These are phyloP conservation scores for Neurospora hispaniola DNA, from an alignment of 495 filamentous ascomycete species.

Conservation along the genomic window DNA sequence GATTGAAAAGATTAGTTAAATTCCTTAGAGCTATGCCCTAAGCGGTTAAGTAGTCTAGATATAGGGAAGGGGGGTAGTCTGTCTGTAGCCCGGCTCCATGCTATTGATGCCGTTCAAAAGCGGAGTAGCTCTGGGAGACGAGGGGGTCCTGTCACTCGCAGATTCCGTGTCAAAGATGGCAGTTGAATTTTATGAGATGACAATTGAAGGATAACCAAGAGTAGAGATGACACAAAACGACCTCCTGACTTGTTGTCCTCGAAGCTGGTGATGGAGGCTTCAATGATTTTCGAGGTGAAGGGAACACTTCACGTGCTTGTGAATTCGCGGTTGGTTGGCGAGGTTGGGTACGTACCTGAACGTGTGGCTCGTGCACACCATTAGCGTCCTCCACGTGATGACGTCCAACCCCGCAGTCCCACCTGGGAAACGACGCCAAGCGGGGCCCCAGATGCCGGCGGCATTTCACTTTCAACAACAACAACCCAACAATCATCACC, in stretches of 20 bases:
- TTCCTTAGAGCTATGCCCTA: no score
- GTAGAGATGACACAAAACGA: no score
- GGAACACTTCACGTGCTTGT: not conserved
- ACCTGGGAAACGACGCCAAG: not conserved
- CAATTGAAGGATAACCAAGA: no score
- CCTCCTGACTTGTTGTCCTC: not conserved
- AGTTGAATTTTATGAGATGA: no score
- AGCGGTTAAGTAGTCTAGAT: no score
- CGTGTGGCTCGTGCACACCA: not conserved
- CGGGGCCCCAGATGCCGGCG: not conserved
- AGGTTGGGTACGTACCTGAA: not conserved
- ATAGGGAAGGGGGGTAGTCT: no score
- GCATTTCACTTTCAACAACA: not conserved
- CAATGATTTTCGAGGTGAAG: not conserved
- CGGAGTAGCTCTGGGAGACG: no score
- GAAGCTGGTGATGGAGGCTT: not conserved
- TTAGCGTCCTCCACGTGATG: not conserved
- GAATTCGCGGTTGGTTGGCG: not conserved
- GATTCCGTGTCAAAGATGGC: no score
- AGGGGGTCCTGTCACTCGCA: no score
- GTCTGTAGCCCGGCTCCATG: no score
- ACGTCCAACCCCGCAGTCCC: not conserved
- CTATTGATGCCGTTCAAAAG: no score
- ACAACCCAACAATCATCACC: not conserved
- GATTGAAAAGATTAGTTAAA: no score